Percentiles rank a stretch among this genome's conserved stretches.
Conservation (phyloP, 2,329 filamentous ascomycete species). For the Fusarium phyllophilum region DNA sequence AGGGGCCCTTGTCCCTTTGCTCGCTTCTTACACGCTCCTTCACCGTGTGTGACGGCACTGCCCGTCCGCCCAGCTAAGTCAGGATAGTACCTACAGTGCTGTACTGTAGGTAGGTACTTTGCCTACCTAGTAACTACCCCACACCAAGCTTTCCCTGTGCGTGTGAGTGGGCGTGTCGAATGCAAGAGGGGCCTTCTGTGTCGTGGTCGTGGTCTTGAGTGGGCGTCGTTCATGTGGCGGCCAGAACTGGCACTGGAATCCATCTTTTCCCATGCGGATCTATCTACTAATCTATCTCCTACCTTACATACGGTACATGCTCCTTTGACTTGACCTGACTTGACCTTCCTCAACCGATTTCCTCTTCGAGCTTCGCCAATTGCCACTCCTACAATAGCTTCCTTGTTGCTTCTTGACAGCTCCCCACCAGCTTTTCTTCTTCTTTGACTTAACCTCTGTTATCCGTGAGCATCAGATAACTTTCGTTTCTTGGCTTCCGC, state of each 20-base stretch:
- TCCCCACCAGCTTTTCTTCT: constrained; percentile 23
- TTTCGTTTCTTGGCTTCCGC: constrained; percentile 28
- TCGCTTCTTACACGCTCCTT: constrained; percentile 37
- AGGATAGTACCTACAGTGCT: constrained; percentile 1
- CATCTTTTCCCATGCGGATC: constrained; percentile 44
- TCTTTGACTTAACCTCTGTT: constrained; percentile 16
- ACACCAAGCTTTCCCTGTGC: constrained; percentile 42
- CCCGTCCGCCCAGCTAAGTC: constrained; percentile 41
- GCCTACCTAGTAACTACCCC: constrained; percentile 37
- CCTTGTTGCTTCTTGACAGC: constrained; percentile 27
- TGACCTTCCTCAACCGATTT: constrained; percentile 36
- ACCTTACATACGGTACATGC: neutral
- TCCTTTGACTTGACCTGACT: constrained; percentile 3
- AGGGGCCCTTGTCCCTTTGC: constrained; percentile 26
- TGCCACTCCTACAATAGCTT: constrained; percentile 33
- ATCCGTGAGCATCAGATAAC: constrained; percentile 11
- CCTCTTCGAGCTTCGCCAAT: constrained; percentile 26
- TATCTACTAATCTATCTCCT: constrained; percentile 35
- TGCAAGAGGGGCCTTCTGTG: constrained; percentile 29
- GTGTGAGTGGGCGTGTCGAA: constrained; percentile 37
- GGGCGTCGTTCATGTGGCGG: constrained; percentile 43
- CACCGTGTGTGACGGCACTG: constrained; percentile 44
- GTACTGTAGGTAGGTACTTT: neutral
- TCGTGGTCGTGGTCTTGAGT: constrained; percentile 37
- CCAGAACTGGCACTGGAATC: constrained; percentile 43